Percentiles rank a stretch among this genome's conserved stretches.
phyloP scores from a whole-genome alignment of 2,329 filamentous ascomycete species.

The Sporothrix phasma region DNA sequence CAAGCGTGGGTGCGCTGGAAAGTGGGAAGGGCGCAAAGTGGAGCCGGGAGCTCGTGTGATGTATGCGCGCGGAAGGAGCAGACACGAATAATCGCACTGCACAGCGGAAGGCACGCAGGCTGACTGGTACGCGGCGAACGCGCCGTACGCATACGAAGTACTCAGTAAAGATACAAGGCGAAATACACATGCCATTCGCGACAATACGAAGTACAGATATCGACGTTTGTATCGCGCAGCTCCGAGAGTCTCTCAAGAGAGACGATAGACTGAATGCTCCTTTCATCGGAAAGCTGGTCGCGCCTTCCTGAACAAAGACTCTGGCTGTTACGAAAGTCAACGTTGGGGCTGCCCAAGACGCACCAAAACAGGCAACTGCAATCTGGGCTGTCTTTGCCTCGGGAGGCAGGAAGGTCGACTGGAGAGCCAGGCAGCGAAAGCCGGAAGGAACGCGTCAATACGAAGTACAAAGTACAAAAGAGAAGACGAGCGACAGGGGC shows the following conservation, averaged over 20 bases:
- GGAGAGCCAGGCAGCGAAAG: neutral
- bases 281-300: neutral
- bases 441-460: neutral
- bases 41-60: constrained; percentile 8
- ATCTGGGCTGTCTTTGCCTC: neutral
- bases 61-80: constrained; percentile 4
- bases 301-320: neutral
- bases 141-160: neutral
- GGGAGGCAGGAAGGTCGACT: neutral
- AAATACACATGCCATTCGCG: neutral
- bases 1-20: constrained; percentile 2
- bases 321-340: neutral
- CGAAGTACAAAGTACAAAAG: no score
- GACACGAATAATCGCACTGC: neutral
- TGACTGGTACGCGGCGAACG: neutral
- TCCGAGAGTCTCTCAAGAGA: no score
- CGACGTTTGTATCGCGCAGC: neutral
- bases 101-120: neutral
- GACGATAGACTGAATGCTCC: neutral
- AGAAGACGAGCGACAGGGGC: neutral
- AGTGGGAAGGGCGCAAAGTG: constrained; percentile 13
- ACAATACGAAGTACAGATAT: neutral
- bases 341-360: neutral
- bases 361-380: neutral
- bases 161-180: neutral